phyloP scores from a whole-genome alignment of 2,329 filamentous ascomycete species.

The Xylariales sp. region DNA sequence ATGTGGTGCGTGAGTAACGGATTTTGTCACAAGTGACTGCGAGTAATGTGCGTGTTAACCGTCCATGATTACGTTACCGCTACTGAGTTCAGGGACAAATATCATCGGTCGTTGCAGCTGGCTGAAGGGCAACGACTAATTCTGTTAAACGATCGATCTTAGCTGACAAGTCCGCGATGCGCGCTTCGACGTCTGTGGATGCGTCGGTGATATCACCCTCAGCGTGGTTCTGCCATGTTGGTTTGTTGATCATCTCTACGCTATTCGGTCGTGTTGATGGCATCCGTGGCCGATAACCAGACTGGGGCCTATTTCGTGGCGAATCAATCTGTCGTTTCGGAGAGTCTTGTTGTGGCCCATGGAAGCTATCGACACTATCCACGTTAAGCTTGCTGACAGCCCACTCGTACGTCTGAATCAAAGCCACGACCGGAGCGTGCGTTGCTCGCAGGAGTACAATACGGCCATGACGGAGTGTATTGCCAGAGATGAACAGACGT shows the following conservation, averaged over 20 bases:
- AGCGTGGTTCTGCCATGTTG: slow-evolving; percentile 35
- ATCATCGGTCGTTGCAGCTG: slow-evolving; percentile 41
- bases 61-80: neutral
- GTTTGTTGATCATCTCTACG: slow-evolving; percentile 40
- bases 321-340: slow-evolving; percentile 43
- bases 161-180: slow-evolving; percentile 64
- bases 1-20: neutral
- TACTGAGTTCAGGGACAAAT: slow-evolving; percentile 37
- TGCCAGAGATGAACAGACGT: slow-evolving; percentile 72
- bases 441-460: slow-evolving; percentile 73
- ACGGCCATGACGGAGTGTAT: slow-evolving; percentile 69
- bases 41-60: neutral
- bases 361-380: slow-evolving; percentile 62
- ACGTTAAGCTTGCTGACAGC: slow-evolving; percentile 54
- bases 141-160: slow-evolving; percentile 71
- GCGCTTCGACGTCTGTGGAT: slow-evolving; percentile 59
- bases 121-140: slow-evolving; percentile 63
- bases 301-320: slow-evolving; percentile 42
- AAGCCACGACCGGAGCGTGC: slow-evolving; percentile 74
- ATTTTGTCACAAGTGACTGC: neutral
- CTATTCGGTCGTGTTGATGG: slow-evolving; percentile 44
- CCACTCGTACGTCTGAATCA: slow-evolving; percentile 75
- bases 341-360: slow-evolving; percentile 55
- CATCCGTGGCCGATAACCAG: slow-evolving; percentile 42
- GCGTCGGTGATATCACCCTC: slow-evolving; percentile 55